Conservation (phyloP, 306 rosid species). For the Inga laurina region DNA sequence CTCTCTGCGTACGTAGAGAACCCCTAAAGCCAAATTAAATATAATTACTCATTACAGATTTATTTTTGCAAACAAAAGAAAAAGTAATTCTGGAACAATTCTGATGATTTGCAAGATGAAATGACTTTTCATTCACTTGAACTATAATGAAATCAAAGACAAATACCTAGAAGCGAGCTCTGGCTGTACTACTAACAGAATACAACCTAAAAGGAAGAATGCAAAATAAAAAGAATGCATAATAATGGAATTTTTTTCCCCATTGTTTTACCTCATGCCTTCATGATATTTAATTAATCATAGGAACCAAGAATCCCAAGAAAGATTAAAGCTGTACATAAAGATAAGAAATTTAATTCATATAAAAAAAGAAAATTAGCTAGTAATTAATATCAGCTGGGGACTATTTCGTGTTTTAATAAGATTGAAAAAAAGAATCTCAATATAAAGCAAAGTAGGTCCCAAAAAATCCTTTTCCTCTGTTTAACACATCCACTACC, state of each 20-base stretch:
- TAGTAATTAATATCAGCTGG: background rate
- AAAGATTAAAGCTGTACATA: background rate
- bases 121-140: background rate
- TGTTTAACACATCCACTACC: background rate
- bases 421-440: background rate
- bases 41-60: background rate
- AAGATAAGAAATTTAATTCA: background rate
- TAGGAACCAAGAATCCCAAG: background rate
- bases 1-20: slow-evolving; percentile 92
- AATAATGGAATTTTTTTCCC: background rate
- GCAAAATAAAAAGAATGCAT: background rate
- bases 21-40: slow-evolving; percentile 53
- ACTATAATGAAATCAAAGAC: background rate
- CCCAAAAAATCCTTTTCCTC: background rate
- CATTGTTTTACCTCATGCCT: background rate
- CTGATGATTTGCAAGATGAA: background rate
- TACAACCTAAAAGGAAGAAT: slow-evolving; percentile 1
- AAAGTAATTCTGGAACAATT: background rate
- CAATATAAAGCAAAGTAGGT: background rate
- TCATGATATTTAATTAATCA: background rate
- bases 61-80: background rate
- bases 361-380: background rate
- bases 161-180: background rate
- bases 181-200: slow-evolving; percentile 1
- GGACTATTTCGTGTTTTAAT: background rate